phyloP scores from a whole-genome alignment of 1,139 yeast species.

The Debaryomyces psychrophilus region DNA sequence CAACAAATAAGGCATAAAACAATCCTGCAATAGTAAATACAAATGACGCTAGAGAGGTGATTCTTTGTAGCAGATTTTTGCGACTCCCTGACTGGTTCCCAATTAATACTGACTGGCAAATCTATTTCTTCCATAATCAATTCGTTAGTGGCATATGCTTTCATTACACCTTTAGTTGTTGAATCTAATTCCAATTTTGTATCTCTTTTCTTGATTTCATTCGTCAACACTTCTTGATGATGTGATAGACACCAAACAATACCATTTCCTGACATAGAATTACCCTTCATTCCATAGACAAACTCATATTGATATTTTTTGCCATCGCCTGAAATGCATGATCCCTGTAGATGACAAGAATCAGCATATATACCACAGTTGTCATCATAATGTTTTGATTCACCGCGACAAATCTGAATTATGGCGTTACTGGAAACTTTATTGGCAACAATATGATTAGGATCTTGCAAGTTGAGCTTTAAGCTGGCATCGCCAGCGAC shows the following conservation, averaged over 20 bases:
- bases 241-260: constrained; percentile 67
- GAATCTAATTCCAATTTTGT: constrained; percentile 57
- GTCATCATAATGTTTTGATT: constrained; percentile 49
- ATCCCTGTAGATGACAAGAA: constrained; percentile 29
- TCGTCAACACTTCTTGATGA: constrained; percentile 54
- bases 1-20: no score
- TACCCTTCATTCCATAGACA: constrained; percentile 32
- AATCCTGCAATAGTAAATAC: no score
- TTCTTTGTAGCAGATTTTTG: no score
- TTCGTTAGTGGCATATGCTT: constrained; percentile 53
- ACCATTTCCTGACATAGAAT: constrained; percentile 33
- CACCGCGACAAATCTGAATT: constrained; percentile 53
- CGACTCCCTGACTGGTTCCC: no score
- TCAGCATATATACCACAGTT: constrained; percentile 47
- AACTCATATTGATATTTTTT: constrained; percentile 34
- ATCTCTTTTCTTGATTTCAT: constrained; percentile 20
- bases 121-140: constrained; percentile 50
- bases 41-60: no score
- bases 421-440: constrained; percentile 29
- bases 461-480: constrained; percentile 47
- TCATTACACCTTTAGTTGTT: constrained; percentile 70
- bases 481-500: constrained; percentile 35
- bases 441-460: constrained; percentile 54
- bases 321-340: constrained; percentile 21
- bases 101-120: constrained; percentile 53